Conservation (phyloP, 108 stramenopile species). For the Mayamaea pseudoterrestris region DNA sequence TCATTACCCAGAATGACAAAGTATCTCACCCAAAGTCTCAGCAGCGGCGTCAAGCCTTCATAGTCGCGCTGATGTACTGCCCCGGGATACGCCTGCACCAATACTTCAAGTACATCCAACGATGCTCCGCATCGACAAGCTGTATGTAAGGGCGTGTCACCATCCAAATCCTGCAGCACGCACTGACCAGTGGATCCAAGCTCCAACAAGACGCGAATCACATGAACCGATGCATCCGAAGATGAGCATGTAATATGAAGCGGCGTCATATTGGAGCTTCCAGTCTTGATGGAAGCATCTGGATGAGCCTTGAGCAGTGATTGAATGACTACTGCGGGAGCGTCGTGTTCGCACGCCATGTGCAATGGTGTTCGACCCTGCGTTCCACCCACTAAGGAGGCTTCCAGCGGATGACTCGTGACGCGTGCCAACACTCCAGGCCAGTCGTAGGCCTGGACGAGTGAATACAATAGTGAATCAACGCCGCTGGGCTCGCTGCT, state of each 20-base stretch:
- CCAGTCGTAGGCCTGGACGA: slow-evolving; percentile 49
- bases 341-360: slow-evolving; percentile 54
- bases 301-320: slow-evolving; percentile 40
- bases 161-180: slow-evolving; percentile 45
- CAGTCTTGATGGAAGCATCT: slow-evolving; percentile 34
- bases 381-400: slow-evolving; percentile 18
- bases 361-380: slow-evolving; percentile 49
- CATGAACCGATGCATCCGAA: slow-evolving; percentile 39
- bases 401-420: slow-evolving; percentile 26
- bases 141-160: slow-evolving; percentile 54
- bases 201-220: slow-evolving; percentile 31
- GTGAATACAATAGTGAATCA: slow-evolving; percentile 1
- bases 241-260: slow-evolving; percentile 54
- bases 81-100: slow-evolving; percentile 33
- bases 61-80: slow-evolving; percentile 39
- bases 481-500: too few relatives aligned
- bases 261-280: slow-evolving; percentile 54
- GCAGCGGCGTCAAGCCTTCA: slow-evolving; percentile 45
- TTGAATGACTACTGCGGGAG: slow-evolving; percentile 34
- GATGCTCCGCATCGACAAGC: slow-evolving; percentile 60
- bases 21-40: slow-evolving; percentile 51
- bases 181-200: slow-evolving; percentile 15
- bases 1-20: slow-evolving; percentile 49
- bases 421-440: slow-evolving; percentile 28
- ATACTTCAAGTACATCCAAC: slow-evolving; percentile 29